Base-by-base conservation (phyloP, 202 grass and related monocot genomes). In the Musa balbisiana region DNA sequence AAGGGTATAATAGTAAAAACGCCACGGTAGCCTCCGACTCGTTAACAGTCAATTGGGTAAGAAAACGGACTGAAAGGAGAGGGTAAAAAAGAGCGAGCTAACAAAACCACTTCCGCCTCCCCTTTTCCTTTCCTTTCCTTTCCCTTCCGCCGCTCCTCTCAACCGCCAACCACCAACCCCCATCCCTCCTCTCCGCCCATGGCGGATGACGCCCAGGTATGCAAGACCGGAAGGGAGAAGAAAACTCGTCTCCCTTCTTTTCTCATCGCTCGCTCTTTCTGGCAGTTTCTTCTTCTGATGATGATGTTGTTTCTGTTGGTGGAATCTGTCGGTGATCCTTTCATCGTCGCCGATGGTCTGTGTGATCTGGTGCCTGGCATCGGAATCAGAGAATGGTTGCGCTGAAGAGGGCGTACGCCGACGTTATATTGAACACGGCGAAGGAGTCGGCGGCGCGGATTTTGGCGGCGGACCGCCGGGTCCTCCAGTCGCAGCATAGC, bases 401-500 rank as follows among this genome's bases (percentile, higher is more conserved):
- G 76, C 55, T 89, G 59, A 91, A 75, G 73, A 87, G 69, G 87
- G 88, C 88, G 80, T 93, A 91, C 82, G 90, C 88, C 50, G 86
- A 88, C 73, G 84, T 93, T 74, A 93, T 97, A 56, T 86, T 97
- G 54, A 93, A 91, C 86, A 91, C 84, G 26, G 86, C 88, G 78
- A 86, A 85, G 79, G 93, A 97, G 76, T 92, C 90, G 71, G 93
- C 93, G 53, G 88, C 90, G 53, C 88, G 93, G 85, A 87, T 93
- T 80, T 85, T 97, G 83, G 82, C 88, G 78, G 83, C 84, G 78
- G 93, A 97, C 84, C 77, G 79, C 11, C 85, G 89, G 76, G 79
- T 81, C 51, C 62, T 83, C 11, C 75, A 54, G 62, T 78, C 89
- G 73, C 73, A 79, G 49, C 86, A 78, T 9, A 76, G 79, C 51